Conservation (phyloP, 2,329 filamentous ascomycete species). For the Arthrobotrys iridis region DNA sequence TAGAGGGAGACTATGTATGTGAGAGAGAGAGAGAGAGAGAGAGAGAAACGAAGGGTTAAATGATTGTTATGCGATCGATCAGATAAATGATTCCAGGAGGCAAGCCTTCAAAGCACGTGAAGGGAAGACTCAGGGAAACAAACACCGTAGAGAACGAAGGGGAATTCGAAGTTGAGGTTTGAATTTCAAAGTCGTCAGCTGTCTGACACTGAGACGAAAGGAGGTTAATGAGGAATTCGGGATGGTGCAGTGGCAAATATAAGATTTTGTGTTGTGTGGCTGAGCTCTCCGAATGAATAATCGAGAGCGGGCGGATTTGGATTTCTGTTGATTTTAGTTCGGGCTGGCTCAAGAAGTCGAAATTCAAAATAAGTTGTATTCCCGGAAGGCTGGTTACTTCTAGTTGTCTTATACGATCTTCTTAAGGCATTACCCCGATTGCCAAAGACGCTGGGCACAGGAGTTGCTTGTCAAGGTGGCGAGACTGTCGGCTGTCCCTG, state of each 20-base stretch:
- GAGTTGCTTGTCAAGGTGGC: too few relatives aligned
- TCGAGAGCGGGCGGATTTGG: not conserved
- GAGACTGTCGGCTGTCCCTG: not conserved
- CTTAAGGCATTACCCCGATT: too few relatives aligned
- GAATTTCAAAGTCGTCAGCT: not conserved
- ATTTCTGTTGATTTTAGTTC: not conserved
- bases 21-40: not conserved
- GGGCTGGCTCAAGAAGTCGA: too few relatives aligned
- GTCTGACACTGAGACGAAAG: slow-evolving; percentile 5
- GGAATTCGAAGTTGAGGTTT: not conserved
- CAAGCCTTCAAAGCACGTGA: not conserved
- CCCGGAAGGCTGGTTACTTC: too few relatives aligned
- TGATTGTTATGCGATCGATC: not conserved
- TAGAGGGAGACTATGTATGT: not conserved
- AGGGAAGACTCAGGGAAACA: not conserved
- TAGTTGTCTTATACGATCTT: too few relatives aligned
- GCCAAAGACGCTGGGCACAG: too few relatives aligned
- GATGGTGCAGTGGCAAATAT: not conserved
- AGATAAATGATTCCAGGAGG: not conserved
- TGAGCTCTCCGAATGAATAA: not conserved
- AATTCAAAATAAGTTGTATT: too few relatives aligned
- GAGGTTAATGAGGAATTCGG: slow-evolving; percentile 6
- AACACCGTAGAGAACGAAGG: not conserved
- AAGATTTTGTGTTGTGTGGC: not conserved
- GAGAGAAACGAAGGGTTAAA: not conserved